Evolutionary conservation across 257 asterid species (phyloP).

Genomic region (Jacaranda mimosifolia): DNA sequence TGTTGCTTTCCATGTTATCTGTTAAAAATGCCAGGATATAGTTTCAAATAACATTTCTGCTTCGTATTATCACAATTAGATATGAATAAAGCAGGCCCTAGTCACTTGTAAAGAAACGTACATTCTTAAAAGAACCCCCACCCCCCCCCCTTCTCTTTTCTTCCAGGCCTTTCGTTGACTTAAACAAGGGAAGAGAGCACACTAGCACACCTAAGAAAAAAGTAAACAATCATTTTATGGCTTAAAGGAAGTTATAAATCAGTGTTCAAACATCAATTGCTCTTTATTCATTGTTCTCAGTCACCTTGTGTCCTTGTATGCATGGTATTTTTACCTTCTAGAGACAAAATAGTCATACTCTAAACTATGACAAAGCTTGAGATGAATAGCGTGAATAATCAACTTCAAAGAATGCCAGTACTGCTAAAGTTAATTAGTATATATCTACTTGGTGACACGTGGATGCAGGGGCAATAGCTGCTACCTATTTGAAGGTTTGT

Average conservation of each 20-base stretch:
- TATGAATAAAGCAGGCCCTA: not conserved
- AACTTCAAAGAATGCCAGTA: not conserved
- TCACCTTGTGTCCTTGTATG: not conserved
- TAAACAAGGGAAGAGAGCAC: not conserved
- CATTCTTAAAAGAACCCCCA: not conserved
- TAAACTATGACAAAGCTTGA: constrained; percentile 6
- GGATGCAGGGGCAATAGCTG: constrained; percentile 12
- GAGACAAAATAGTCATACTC: not conserved
- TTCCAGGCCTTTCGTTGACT: not conserved
- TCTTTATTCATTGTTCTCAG: not conserved
- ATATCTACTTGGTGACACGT: not conserved
- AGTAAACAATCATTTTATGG: not conserved
- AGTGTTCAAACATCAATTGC: not conserved
- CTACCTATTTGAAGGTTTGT: not conserved
- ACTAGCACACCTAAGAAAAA: too few relatives aligned
- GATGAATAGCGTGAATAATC: not conserved
- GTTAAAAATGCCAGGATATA: not conserved
- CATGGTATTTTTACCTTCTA: not conserved
- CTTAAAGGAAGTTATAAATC: not conserved
- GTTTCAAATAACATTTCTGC: not conserved
- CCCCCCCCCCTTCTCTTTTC: too few relatives aligned
- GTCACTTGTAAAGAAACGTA: not conserved
- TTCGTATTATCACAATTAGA: not conserved
- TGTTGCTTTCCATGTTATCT: not conserved
- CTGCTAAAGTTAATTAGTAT: not conserved